Conservation (phyloP, 2,329 filamentous ascomycete genomes). For the Sodiomyces alkalinus region DNA sequence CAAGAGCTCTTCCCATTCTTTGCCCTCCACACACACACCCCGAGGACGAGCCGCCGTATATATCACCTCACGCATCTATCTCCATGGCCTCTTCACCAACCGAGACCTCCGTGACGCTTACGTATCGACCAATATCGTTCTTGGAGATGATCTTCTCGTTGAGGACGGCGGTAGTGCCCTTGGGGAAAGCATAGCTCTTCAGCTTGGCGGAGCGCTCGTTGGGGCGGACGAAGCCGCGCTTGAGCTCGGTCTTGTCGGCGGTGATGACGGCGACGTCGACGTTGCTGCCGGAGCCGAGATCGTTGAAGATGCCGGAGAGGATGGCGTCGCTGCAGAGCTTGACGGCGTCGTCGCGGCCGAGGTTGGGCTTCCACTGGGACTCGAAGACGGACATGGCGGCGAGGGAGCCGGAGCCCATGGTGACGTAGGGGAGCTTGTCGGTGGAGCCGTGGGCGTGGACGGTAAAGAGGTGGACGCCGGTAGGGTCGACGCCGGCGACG, state of each 20-base stretch:
- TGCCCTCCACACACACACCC: too few species aligned
- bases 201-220: slow-evolving; percentile 86
- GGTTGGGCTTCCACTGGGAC: slow-evolving; percentile 73
- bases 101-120: slow-evolving; percentile 76
- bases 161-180: slow-evolving; percentile 87
- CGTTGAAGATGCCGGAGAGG: slow-evolving; percentile 95
- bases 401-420: slow-evolving; percentile 92
- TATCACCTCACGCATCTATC: slow-evolving; percentile 39
- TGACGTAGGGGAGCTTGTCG: slow-evolving; percentile 97
- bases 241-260: slow-evolving; percentile 80
- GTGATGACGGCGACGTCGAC: slow-evolving; percentile 96
- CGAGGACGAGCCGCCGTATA: slow-evolving; percentile 1
- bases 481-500: slow-evolving; percentile 91
- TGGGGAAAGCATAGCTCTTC: slow-evolving; percentile 79
- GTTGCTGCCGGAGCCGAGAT: slow-evolving; percentile 90
- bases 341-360: slow-evolving; percentile 70
- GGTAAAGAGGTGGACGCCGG: slow-evolving; percentile 88
- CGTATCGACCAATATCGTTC: slow-evolving; percentile 86
- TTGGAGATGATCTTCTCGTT: slow-evolving; percentile 94
- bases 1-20: too few species aligned
- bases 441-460: slow-evolving; percentile 97
- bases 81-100: slow-evolving; percentile 58
- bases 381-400: slow-evolving; percentile 98
- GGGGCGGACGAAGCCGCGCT: slow-evolving; percentile 85
- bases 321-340: slow-evolving; percentile 76